phyloP scores from a whole-genome alignment of 495 filamentous ascomycete species.

The Aspergillus cristatus region DNA sequence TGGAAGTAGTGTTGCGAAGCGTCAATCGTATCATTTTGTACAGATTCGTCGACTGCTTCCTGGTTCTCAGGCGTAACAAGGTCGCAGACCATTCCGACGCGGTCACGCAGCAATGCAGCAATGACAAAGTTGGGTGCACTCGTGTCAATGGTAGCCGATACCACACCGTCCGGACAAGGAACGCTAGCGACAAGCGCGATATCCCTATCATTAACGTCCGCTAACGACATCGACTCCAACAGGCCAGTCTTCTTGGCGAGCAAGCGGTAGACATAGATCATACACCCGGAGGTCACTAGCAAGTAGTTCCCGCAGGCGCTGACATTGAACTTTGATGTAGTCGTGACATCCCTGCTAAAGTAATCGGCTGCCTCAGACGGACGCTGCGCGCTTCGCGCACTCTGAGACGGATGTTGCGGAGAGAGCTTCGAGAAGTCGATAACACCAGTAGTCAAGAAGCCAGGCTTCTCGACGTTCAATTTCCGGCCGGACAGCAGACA shows the following conservation, averaged over 20 bases:
- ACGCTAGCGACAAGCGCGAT: constrained; percentile 43
- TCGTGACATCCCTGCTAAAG: neutral
- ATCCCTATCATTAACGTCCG: constrained; percentile 13
- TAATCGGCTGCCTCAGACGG: too few relatives aligned
- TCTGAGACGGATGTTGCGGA: constrained; percentile 1
- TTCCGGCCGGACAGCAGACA: constrained; percentile 46
- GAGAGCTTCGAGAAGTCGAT: constrained; percentile 28
- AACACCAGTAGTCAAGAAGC: constrained; percentile 17
- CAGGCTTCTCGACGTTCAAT: constrained; percentile 29
- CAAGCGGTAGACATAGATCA: constrained; percentile 55
- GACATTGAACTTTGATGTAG: constrained; percentile 35
- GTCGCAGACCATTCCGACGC: constrained; percentile 57
- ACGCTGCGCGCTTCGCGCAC: neutral
- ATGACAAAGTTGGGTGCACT: constrained; percentile 46
- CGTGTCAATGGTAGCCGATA: constrained; percentile 59
- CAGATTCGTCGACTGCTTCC: constrained; percentile 4
- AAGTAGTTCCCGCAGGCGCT: constrained; percentile 55
- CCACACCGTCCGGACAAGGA: constrained; percentile 48
- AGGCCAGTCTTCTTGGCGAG: constrained; percentile 13
- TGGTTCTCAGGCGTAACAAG: constrained; percentile 20
- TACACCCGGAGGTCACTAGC: constrained; percentile 45
- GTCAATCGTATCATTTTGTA: constrained; percentile 9
- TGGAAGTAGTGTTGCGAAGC: constrained; percentile 34
- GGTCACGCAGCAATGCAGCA: constrained; percentile 52
- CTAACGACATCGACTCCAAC: constrained; percentile 5